phyloP scores from a whole-genome alignment of 1,284 basidiomycete species.

The Chalciporus piperatoides region DNA sequence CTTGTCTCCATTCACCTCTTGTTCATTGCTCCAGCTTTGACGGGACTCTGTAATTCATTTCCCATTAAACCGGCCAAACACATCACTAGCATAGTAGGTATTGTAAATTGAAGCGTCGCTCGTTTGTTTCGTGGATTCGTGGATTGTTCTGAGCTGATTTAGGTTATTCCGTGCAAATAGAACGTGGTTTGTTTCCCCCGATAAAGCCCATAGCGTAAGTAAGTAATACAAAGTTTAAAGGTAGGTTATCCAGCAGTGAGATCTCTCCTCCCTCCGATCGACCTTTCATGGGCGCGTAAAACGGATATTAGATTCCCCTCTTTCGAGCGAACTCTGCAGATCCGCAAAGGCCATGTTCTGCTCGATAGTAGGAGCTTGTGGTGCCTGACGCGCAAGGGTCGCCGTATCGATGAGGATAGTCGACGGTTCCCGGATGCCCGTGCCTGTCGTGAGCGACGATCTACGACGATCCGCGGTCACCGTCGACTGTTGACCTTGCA shows the following conservation, averaged over 20 bases:
- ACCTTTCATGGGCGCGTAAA: conserved; percentile 3
- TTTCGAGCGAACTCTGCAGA: conserved; percentile 45
- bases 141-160: neutral
- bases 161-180: conserved; percentile 19
- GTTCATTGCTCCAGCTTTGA: conserved; percentile 10
- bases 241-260: no score
- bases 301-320: conserved; percentile 12
- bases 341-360: conserved; percentile 80
- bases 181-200: conserved; percentile 1
- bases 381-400: conserved; percentile 43
- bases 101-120: conserved; percentile 28
- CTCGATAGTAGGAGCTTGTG: conserved; percentile 64
- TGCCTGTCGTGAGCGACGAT: conserved; percentile 17
- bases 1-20: conserved; percentile 12
- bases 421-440: conserved; percentile 30
- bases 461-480: conserved; percentile 8
- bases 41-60: neutral
- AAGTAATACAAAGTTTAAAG: conserved; percentile 9
- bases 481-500: conserved; percentile 19
- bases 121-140: conserved; percentile 24
- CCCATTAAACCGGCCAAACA: conserved; percentile 7
- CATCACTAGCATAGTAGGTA: conserved; percentile 30
- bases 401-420: conserved; percentile 54
- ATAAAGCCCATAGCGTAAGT: neutral
- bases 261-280: neutral